Evolutionary conservation across 2,329 filamentous ascomycete genomes (phyloP).

Genomic region (Parastagonospora avenae): DNA sequence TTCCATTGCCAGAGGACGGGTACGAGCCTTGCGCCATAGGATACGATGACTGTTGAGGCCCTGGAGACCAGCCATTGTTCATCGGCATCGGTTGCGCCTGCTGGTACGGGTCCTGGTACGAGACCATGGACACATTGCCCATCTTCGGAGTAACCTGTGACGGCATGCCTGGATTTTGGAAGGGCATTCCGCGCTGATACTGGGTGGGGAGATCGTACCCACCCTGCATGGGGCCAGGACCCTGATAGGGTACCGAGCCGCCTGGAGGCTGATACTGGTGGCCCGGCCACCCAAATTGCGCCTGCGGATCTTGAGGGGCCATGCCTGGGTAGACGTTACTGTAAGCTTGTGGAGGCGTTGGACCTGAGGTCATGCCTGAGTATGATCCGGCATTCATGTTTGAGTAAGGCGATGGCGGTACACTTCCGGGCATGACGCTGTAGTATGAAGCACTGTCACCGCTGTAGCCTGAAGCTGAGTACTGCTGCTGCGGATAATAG

Average conservation of each 20-base stretch:
- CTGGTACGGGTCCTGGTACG: slow-evolving; percentile 41
- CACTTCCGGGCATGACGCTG: slow-evolving; percentile 45
- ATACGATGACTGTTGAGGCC: slow-evolving; percentile 37
- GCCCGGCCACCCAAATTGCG: slow-evolving; percentile 42
- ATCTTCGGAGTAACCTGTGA: slow-evolving; percentile 47
- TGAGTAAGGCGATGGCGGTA: neutral
- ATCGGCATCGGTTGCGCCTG: slow-evolving; percentile 34
- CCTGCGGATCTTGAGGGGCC: slow-evolving; percentile 44
- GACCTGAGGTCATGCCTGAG: slow-evolving; percentile 30
- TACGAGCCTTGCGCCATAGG: slow-evolving; percentile 33
- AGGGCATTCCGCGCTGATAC: slow-evolving; percentile 54
- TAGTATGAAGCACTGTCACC: slow-evolving; percentile 50
- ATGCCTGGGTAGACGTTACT: slow-evolving; percentile 40
- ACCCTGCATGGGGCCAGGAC: slow-evolving; percentile 37
- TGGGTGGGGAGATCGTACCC: slow-evolving; percentile 52
- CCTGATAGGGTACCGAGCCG: slow-evolving; percentile 32
- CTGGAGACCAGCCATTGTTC: slow-evolving; percentile 40
- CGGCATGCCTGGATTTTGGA: slow-evolving; percentile 45
- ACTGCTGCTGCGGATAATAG: slow-evolving; percentile 57
- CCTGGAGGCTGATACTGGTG: slow-evolving; percentile 37
- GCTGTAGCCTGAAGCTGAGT: slow-evolving; percentile 32
- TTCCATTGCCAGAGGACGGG: slow-evolving; percentile 29
- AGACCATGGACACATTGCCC: slow-evolving; percentile 41
- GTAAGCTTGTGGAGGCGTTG: slow-evolving; percentile 37
- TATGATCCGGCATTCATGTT: slow-evolving; percentile 32